Evolutionary conservation across 169 alveolate genomes (phyloP).

Genomic region (Eimeria mitis): DNA sequence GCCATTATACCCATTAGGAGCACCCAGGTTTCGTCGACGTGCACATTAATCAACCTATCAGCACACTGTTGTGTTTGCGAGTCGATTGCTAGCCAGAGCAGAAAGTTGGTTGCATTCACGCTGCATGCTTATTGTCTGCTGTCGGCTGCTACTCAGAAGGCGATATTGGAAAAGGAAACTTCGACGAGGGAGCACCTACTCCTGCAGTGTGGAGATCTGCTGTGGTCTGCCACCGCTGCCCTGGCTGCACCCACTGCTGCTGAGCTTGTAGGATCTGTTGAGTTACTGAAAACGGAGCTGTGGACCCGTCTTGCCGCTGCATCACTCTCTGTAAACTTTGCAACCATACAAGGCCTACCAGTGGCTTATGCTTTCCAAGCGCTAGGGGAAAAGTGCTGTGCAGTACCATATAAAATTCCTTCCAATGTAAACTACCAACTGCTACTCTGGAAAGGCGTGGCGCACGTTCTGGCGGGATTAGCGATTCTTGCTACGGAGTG

Average conservation of each 20-base stretch:
- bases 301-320: slow-evolving; percentile 71
- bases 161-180: slow-evolving; percentile 45
- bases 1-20: not conserved
- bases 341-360: slow-evolving; percentile 20
- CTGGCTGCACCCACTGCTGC: slow-evolving; percentile 30
- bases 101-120: not conserved
- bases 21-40: not conserved
- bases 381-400: slow-evolving; percentile 36
- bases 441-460: slow-evolving; percentile 67
- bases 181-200: slow-evolving; percentile 30
- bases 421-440: not conserved
- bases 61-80: not conserved
- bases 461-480: slow-evolving; percentile 56
- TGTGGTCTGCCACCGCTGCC: slow-evolving; percentile 41
- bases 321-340: slow-evolving; percentile 23
- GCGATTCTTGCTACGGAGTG: slow-evolving; percentile 40
- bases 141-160: slow-evolving; percentile 1
- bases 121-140: not conserved
- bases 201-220: slow-evolving; percentile 59
- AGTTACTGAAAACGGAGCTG: slow-evolving; percentile 14
- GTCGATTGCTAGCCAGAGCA: not conserved
- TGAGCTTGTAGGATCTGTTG: slow-evolving; percentile 11
- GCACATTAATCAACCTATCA: not conserved
- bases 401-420: slow-evolving; percentile 57
- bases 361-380: slow-evolving; percentile 47